Conservation (phyloP, 106 monocot species). For the Iris macrosiphon region DNA sequence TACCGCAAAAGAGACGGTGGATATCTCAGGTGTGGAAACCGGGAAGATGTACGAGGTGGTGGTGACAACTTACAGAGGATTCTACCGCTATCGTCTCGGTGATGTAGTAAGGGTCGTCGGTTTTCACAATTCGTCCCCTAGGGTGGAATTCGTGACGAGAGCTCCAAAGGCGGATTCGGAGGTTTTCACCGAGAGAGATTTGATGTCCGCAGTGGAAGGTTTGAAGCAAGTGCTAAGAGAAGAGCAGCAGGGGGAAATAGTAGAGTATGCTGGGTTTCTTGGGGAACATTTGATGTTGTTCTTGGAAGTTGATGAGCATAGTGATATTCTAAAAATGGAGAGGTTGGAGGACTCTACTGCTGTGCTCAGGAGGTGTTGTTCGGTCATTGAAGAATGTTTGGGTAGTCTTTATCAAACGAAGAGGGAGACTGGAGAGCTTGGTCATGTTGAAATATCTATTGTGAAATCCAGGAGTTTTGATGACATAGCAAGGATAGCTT, state of each 20-base stretch:
- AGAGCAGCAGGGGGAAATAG: constrained; percentile 1
- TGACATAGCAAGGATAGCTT: constrained; percentile 1
- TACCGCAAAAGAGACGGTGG: constrained; percentile 9
- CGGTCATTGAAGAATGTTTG: constrained; percentile 9
- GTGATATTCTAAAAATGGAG: neutral
- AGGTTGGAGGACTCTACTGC: neutral
- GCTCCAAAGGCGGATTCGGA: constrained; percentile 15
- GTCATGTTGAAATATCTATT: constrained; percentile 5
- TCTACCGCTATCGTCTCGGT: constrained; percentile 33
- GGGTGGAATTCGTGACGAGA: constrained; percentile 18
- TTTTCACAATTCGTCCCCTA: constrained; percentile 24
- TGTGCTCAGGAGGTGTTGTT: neutral
- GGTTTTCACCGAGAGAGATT: constrained; percentile 14
- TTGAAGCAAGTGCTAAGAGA: constrained; percentile 9
- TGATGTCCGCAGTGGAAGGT: constrained; percentile 14
- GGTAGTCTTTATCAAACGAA: constrained; percentile 15
- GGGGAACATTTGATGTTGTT: constrained; percentile 7
- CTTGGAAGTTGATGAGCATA: neutral
- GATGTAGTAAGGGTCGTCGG: constrained; percentile 35
- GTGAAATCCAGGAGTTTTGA: constrained; percentile 20
- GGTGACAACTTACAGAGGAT: constrained; percentile 27
- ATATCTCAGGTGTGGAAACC: constrained; percentile 23
- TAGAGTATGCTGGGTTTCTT: constrained; percentile 10
- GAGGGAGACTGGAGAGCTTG: constrained; percentile 10
- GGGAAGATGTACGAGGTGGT: constrained; percentile 42